Evolutionary conservation across 2,329 filamentous ascomycete species (phyloP).

Genomic region (Didymella pinodella): DNA sequence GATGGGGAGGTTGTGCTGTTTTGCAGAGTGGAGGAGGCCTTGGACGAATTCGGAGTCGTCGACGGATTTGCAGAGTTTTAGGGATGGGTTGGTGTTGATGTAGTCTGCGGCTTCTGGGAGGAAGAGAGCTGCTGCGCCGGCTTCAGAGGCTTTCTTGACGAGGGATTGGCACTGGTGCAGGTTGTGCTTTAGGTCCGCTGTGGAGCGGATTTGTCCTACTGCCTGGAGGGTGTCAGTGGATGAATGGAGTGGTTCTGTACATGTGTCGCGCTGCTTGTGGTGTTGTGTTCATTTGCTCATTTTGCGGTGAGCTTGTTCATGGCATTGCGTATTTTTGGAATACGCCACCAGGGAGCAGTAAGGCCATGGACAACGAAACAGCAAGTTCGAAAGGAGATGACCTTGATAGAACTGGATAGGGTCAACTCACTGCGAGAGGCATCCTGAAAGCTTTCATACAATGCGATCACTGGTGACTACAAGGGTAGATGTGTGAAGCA

Average conservation of each 20-base stretch:
- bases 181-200: slow-evolving; percentile 78
- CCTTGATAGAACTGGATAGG: background rate
- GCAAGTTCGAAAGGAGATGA: background rate
- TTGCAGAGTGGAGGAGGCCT: slow-evolving; percentile 75
- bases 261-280: too few relatives aligned
- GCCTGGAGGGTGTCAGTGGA: slow-evolving; percentile 62
- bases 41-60: slow-evolving; percentile 74
- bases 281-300: too few relatives aligned
- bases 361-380: background rate
- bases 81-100: slow-evolving; percentile 72
- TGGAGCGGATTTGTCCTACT: slow-evolving; percentile 89
- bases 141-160: slow-evolving; percentile 74
- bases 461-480: background rate
- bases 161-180: slow-evolving; percentile 78
- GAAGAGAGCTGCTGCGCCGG: slow-evolving; percentile 86
- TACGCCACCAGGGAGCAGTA: background rate
- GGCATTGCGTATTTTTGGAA: background rate
- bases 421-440: slow-evolving; percentile 42
- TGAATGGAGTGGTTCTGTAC: too few relatives aligned
- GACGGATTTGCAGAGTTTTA: slow-evolving; percentile 74
- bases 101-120: slow-evolving; percentile 93
- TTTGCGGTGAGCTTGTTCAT: background rate
- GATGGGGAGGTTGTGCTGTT: slow-evolving; percentile 70
- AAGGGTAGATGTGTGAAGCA: background rate
- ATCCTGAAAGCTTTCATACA: slow-evolving; percentile 37